phyloP scores from a whole-genome alignment of 495 filamentous ascomycete species.

The Penicillium coprophilum region DNA sequence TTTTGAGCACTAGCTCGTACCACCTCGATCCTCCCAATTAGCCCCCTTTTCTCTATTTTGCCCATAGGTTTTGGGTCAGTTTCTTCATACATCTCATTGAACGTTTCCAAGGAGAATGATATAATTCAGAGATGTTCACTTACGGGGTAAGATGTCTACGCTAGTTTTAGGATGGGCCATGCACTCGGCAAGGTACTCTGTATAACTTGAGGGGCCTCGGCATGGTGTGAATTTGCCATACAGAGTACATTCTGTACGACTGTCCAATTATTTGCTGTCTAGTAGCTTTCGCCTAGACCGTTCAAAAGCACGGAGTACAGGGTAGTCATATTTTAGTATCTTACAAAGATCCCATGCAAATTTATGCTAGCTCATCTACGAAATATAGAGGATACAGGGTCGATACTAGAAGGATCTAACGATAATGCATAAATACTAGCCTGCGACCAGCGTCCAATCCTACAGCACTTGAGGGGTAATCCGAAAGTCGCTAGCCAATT shows the following conservation, averaged over 20 bases:
- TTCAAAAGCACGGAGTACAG: background rate
- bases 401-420: background rate
- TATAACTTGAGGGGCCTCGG: background rate
- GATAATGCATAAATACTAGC: slow-evolving; percentile 10
- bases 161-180: background rate
- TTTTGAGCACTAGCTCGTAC: slow-evolving; percentile 14
- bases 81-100: no score
- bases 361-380: background rate
- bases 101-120: no score
- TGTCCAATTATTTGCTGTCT: background rate
- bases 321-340: background rate
- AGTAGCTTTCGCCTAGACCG: background rate
- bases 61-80: background rate
- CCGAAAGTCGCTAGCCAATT: slow-evolving; percentile 1
- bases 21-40: slow-evolving; percentile 8
- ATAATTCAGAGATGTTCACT: background rate
- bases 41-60: slow-evolving; percentile 21
- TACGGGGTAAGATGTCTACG: background rate
- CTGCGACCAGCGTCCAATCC: background rate
- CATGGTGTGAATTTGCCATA: background rate
- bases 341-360: background rate
- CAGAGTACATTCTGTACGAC: background rate
- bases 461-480: background rate
- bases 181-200: slow-evolving; percentile 5
- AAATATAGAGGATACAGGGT: background rate